These are phyloP conservation scores for Skeletonema menzelii DNA, from an alignment of 108 stramenopile genomes.

Conservation along the genomic window DNA sequence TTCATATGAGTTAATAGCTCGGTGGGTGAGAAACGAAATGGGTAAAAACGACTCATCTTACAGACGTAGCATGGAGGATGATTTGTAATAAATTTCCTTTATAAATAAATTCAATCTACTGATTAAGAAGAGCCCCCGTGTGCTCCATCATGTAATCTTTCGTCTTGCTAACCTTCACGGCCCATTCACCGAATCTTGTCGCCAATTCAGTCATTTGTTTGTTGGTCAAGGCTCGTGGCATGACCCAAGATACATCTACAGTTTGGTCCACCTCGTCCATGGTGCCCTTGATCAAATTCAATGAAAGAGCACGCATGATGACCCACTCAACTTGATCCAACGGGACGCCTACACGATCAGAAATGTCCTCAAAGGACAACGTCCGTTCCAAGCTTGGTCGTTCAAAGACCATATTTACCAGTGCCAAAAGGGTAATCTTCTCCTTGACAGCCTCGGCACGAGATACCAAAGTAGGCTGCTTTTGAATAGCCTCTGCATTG, in stretches of 20 bases:
- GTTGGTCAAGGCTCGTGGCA: slow-evolving; percentile 91
- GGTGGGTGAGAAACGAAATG: slow-evolving; percentile 63
- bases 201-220: slow-evolving; percentile 82
- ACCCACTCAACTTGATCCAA: slow-evolving; percentile 97
- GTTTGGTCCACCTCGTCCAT: slow-evolving; percentile 90
- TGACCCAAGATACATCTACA: slow-evolving; percentile 95
- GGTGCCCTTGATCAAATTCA: slow-evolving; percentile 85
- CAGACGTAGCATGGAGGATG: not conserved
- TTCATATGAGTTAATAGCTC: slow-evolving; percentile 79
- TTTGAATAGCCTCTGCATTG: slow-evolving; percentile 61
- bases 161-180: slow-evolving; percentile 67
- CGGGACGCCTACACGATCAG: slow-evolving; percentile 65
- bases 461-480: slow-evolving; percentile 86
- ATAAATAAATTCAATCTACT: slow-evolving; percentile 6
- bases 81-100: not conserved
- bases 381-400: slow-evolving; percentile 88
- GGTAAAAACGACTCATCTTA: slow-evolving; percentile 1
- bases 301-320: slow-evolving; percentile 94
- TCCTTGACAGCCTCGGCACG: slow-evolving; percentile 85
- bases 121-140: slow-evolving; percentile 36
- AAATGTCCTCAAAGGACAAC: slow-evolving; percentile 88
- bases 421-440: slow-evolving; percentile 93
- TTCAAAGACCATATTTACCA: slow-evolving; percentile 95
- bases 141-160: slow-evolving; percentile 73
- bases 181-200: slow-evolving; percentile 86